A percentile compares a stretch with the other conserved stretches of the same genome.
Evolutionary conservation across 2,329 filamentous ascomycete genomes (phyloP).

Genomic region (Sclerotinia subarctica): DNA sequence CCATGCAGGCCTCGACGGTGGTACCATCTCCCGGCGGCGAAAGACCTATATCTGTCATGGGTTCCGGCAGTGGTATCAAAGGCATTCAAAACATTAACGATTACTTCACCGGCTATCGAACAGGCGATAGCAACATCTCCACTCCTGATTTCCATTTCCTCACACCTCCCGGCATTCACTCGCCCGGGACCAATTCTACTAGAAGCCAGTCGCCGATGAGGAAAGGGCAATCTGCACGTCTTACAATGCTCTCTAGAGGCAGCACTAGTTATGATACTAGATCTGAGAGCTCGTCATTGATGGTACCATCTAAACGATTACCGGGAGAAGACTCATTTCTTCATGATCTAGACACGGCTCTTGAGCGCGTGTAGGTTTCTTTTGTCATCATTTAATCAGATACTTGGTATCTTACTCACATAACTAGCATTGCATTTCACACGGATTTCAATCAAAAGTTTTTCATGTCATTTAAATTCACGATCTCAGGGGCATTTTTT

Average conservation of each 20-base stretch:
- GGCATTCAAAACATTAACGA: not conserved
- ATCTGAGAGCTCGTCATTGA: conserved; percentile 17
- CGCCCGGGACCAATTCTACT: not conserved
- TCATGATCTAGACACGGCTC: conserved; percentile 15
- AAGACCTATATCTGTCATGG: not conserved
- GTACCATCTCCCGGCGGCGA: conserved; percentile 10
- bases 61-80: conserved; percentile 7
- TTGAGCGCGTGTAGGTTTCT: conserved; percentile 1
- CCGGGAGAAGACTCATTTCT: conserved; percentile 15
- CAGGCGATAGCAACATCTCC: conserved; percentile 10
- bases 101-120: conserved; percentile 14
- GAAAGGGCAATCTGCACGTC: not conserved
- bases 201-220: conserved; percentile 8
- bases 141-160: conserved; percentile 19
- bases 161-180: conserved; percentile 8
- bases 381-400: not conserved
- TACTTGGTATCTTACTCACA: not conserved
- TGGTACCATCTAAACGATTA: conserved; percentile 6
- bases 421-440: not conserved
- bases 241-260: conserved; percentile 9
- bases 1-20: conserved; percentile 13
- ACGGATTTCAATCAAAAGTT: not conserved
- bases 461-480: not conserved
- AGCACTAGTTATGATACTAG: conserved; percentile 14
- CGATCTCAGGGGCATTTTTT: not conserved